Evolutionary conservation across 768 basidiomycete genomes (phyloP).

Genomic region (Hypholoma sublateritium): DNA sequence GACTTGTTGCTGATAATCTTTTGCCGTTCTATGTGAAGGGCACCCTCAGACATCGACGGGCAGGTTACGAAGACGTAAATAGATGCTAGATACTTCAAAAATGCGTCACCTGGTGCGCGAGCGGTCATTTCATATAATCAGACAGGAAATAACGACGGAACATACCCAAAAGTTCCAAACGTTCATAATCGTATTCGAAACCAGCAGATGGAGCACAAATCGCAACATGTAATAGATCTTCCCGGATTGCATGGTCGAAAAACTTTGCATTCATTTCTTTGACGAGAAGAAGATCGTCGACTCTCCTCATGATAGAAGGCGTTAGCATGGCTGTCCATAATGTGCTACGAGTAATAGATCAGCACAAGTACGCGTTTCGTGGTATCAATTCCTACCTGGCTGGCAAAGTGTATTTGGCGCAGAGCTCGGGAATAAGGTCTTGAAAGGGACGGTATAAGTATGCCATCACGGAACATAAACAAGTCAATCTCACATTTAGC

Average conservation of each 20-base stretch:
- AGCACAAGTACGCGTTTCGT: not conserved
- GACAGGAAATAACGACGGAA: not conserved
- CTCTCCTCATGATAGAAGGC: slow-evolving; percentile 70
- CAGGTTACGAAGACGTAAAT: slow-evolving; percentile 72
- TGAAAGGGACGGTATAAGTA: slow-evolving; percentile 5
- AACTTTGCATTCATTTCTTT: slow-evolving; percentile 75
- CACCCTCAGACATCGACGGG: slow-evolving; percentile 64
- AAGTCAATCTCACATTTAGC: slow-evolving; percentile 55
- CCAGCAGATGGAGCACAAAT: slow-evolving; percentile 70
- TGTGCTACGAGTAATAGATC: slow-evolving; percentile 39
- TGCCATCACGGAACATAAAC: not conserved
- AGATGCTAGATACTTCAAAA: slow-evolving; percentile 77
- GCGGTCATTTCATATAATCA: slow-evolving; percentile 5
- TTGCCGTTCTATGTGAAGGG: slow-evolving; percentile 65
- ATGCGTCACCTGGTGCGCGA: slow-evolving; percentile 64
- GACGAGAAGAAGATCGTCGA: slow-evolving; percentile 74
- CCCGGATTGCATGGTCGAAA: slow-evolving; percentile 62
- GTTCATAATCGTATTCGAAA: slow-evolving; percentile 77
- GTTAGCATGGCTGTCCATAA: slow-evolving; percentile 68
- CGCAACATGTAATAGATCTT: slow-evolving; percentile 62
- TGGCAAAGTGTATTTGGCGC: slow-evolving; percentile 67
- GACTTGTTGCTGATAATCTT: slow-evolving; percentile 74
- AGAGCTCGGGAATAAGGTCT: slow-evolving; percentile 88
- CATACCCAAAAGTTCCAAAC: slow-evolving; percentile 79
- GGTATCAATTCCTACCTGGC: slow-evolving; percentile 50